Percentiles rank a stretch among this genome's conserved stretches.
These are phyloP conservation scores for Sclerotinia subarctica DNA, from an alignment of 2,329 filamentous ascomycete species.

Conservation along the genomic window DNA sequence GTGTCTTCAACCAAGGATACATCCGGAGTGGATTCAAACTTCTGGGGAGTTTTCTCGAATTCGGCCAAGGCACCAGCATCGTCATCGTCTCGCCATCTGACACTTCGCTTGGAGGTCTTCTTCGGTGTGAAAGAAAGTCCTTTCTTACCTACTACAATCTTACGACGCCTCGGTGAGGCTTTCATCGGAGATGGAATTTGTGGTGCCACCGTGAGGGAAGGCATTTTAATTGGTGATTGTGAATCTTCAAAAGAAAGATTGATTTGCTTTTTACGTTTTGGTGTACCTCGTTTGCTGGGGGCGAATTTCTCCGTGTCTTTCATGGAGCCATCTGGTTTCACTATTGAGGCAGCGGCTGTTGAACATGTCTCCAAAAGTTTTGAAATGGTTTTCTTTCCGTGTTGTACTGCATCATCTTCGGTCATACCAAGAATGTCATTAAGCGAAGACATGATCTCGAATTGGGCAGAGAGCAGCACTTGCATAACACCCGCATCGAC, in stretches of 20 bases:
- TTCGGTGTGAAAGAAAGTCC: conserved; percentile 80
- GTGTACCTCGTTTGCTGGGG: conserved; percentile 69
- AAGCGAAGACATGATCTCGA: conserved; percentile 83
- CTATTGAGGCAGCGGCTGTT: conserved; percentile 72
- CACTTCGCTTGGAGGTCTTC: conserved; percentile 70
- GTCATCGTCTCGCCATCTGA: conserved; percentile 90
- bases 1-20: conserved; percentile 49
- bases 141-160: conserved; percentile 62
- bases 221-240: conserved; percentile 39
- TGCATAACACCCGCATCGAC: conserved; percentile 78
- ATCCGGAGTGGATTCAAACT: conserved; percentile 57
- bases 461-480: conserved; percentile 81
- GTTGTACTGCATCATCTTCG: conserved; percentile 76
- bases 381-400: conserved; percentile 73
- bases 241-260: conserved; percentile 35
- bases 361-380: conserved; percentile 76
- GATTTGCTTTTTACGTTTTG: conserved; percentile 64
- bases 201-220: conserved; percentile 39
- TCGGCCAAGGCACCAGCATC: conserved; percentile 83
- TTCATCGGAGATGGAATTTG: conserved; percentile 64
- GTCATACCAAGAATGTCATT: conserved; percentile 78
- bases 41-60: conserved; percentile 86
- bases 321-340: conserved; percentile 78
- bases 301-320: conserved; percentile 62
- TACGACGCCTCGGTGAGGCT: conserved; percentile 77